Evolutionary conservation across 2,329 filamentous ascomycete species (phyloP).

Genomic region (Aspergillus sp.): DNA sequence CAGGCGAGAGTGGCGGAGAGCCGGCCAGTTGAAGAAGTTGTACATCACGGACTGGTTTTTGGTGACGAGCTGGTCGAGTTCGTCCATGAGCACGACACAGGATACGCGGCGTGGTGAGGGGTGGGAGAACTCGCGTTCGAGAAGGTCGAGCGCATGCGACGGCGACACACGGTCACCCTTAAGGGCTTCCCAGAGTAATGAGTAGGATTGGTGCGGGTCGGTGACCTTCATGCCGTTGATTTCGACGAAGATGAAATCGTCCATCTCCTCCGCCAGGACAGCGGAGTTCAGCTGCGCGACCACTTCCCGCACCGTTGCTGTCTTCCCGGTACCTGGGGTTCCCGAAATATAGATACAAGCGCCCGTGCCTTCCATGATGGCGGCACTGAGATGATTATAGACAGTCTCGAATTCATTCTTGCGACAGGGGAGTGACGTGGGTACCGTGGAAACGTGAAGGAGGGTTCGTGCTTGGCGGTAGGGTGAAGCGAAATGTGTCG

Average conservation of each 20-base stretch:
- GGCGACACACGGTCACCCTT: constrained; percentile 91
- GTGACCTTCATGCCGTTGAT: constrained; percentile 99
- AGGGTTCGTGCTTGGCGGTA: constrained; percentile 87
- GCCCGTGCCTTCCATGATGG: constrained; percentile 88
- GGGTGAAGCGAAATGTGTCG: constrained; percentile 71
- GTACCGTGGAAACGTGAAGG: constrained; percentile 91
- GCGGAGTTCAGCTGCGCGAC: constrained; percentile 84
- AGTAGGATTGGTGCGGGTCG: constrained; percentile 94
- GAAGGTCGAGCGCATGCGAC: constrained; percentile 81
- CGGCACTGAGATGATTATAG: constrained; percentile 88
- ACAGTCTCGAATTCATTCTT: constrained; percentile 89
- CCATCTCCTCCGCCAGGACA: constrained; percentile 83
- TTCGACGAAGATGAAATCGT: constrained; percentile 98
- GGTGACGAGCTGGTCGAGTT: constrained; percentile 94
- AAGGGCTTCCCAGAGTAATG: constrained; percentile 90
- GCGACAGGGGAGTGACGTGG: constrained; percentile 81
- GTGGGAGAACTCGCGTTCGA: constrained; percentile 89
- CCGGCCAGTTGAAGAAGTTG: constrained; percentile 99
- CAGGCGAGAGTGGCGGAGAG: constrained; percentile 81
- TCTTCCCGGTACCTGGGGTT: constrained; percentile 97
- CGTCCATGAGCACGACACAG: constrained; percentile 97
- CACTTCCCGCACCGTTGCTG: constrained; percentile 93
- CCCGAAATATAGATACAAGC: constrained; percentile 99
- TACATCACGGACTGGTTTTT: constrained; percentile 99
- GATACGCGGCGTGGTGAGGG: constrained; percentile 88